Evolutionary conservation across 2,329 filamentous ascomycete genomes (phyloP).

Genomic region (Tolypocladium nubicola): DNA sequence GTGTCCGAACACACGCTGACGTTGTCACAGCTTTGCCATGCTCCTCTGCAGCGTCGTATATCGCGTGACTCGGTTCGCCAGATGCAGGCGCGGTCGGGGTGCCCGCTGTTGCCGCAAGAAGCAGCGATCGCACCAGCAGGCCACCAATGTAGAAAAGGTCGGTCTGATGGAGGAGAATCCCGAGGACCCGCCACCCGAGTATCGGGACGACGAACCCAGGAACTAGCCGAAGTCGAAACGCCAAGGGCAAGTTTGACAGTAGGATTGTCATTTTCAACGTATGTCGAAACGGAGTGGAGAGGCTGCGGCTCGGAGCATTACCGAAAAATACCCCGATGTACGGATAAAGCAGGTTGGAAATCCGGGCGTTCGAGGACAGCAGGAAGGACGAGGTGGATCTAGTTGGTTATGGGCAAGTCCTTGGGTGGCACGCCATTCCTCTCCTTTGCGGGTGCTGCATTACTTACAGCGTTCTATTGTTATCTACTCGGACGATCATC

Average conservation of each 20-base stretch:
- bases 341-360: neutral
- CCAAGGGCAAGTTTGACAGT: neutral
- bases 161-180: slow-evolving; percentile 32
- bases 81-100: slow-evolving; percentile 6
- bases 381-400: neutral
- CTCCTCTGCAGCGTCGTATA: slow-evolving; percentile 51
- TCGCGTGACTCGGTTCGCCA: slow-evolving; percentile 44
- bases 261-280: neutral
- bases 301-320: neutral
- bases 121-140: neutral
- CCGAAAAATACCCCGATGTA: neutral
- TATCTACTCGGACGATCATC: neutral
- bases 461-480: neutral
- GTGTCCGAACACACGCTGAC: slow-evolving; percentile 2
- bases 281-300: neutral
- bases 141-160: slow-evolving; percentile 35
- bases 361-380: neutral
- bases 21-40: slow-evolving; percentile 46
- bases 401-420: neutral
- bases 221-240: slow-evolving; percentile 5
- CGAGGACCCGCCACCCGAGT: slow-evolving; percentile 16
- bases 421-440: neutral
- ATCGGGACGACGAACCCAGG: slow-evolving; percentile 15
- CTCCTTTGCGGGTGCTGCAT: neutral
- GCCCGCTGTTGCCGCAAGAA: slow-evolving; percentile 6